Conservation (phyloP, 2,329 filamentous ascomycete species). For the Cordyceps militaris region DNA sequence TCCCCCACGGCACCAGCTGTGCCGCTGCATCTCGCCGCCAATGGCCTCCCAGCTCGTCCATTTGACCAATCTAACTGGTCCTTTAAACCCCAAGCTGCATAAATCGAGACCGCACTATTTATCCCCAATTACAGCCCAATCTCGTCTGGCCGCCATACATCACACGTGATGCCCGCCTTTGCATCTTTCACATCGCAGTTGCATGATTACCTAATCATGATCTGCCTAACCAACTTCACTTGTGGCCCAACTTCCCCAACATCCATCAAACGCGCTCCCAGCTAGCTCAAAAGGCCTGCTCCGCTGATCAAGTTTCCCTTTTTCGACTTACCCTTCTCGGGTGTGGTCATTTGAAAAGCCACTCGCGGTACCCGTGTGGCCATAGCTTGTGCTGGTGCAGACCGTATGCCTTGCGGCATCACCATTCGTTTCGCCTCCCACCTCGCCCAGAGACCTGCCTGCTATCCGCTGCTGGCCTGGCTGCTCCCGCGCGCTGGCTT, state of each 20-base stretch:
- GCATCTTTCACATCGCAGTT: neutral
- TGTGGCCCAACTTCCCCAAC: slow-evolving; percentile 13
- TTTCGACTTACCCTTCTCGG: slow-evolving; percentile 2
- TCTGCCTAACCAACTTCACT: slow-evolving; percentile 10
- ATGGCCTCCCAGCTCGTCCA: neutral
- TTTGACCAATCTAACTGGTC: neutral
- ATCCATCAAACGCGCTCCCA: slow-evolving; percentile 4
- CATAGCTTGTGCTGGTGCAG: neutral
- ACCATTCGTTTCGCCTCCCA: neutral
- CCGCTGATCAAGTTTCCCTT: neutral
- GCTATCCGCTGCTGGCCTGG: neutral
- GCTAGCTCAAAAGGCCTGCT: slow-evolving; percentile 6
- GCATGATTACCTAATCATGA: slow-evolving; percentile 11
- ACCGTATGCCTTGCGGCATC: neutral
- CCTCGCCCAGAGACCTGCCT: neutral
- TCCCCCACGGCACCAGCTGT: neutral
- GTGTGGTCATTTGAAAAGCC: slow-evolving; percentile 5
- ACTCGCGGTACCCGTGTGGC: slow-evolving; percentile 5
- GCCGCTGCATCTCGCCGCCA: neutral
- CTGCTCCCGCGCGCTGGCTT: neutral
- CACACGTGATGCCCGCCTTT: slow-evolving; percentile 8
- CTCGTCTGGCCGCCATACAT: slow-evolving; percentile 10
- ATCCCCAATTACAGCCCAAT: slow-evolving; percentile 9
- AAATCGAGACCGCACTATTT: neutral
- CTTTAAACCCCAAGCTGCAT: neutral